Evolutionary conservation across 805 yeast species (phyloP), one percentile per base, ranked within the genome.

Genomic region (Sugiyamaella chiloensis): DNA sequence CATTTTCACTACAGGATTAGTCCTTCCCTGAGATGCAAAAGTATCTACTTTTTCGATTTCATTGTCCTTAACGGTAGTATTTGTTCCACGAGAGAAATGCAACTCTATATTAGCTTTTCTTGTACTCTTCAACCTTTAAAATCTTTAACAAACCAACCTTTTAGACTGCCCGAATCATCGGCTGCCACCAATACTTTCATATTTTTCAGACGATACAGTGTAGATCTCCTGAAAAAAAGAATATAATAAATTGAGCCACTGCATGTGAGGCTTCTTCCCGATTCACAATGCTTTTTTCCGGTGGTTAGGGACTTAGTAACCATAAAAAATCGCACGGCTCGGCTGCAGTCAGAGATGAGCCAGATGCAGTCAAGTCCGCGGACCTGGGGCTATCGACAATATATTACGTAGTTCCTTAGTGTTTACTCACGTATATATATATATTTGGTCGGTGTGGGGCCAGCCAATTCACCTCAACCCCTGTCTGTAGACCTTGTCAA

Each of bases 11-110:
- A 74, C 68, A 44, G 67, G 65, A 31, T 61, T 66, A 34, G 60
- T 62, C 3, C 72, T 56, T 3, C 78, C 79, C 41, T 70, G 65
- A 4, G 64, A 61, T 1, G 55, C 52, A 16, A 72, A 70, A 20
- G 74, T 67, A 39, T 67, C 71, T 9, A 83, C 70, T 17, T 77
- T 66, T 43, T 70, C 73, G 0, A 95, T 95, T 9, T 69, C 65
- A 0, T 84, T 83, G 27, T 76, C 76, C 59, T 83, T 80, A 35
- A 73, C 70, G 4, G 96, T 85, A 2, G 96, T 88, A 59, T 90
- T 95, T 0, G 91, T 83, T 0, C 90, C 91, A 44, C 74, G 68
- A 16, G 68, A 62, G 56, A 88, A 87, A 4, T 73, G 59, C 6
- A 87, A 68, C 60, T 82, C 88, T 62, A 21, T 26, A 27, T 40